Evolutionary conservation across 176 grass and related monocot genomes (phyloP), one percentile per base, ranked within the genome.

Genomic region (Juncus effusus): DNA sequence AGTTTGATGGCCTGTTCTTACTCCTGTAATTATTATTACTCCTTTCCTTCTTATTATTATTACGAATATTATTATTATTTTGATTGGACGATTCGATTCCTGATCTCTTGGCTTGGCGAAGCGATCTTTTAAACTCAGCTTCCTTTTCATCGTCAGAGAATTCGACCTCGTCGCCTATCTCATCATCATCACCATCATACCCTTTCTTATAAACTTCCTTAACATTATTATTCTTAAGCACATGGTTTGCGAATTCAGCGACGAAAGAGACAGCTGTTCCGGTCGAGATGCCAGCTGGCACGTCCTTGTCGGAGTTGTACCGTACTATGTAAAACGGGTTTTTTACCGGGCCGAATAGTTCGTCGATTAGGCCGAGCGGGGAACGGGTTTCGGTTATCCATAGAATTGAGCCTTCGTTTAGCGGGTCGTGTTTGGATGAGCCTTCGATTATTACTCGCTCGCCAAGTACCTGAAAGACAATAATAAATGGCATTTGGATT

Each of bases 91-190:
- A 9, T 47, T 9, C 44, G 9, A 9, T 47, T 47, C 44, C 44
- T 47, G 42, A 82, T 54, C 88, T 81, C 84, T 89, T 89, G 54
- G 82, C 66, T 52, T 61, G 67, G 6, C 72, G 70, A 12, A 84
- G 55, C 35, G 77, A 78, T 55, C 77, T 77, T 73, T 73, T 96
- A 79, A 86, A 96, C 66, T 91, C 80, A n/a, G 80, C 82, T 70
- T 96, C 93, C 64, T 86, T 45, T 74, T 96, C 93, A 40, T 96
- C 93, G 77, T 96, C 93, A 77, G 93, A 96, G 79, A 97, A 93
- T 78, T 89, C 85, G 58, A 60, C 80, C 36, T 88, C 84, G 65
- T 80, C 85, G 54, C 10, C 44, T 37, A 76, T 62, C 7, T 83
- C 77, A 42, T 88, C 82, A 3, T 88, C 87, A 72, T 83, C 71